Conservation (phyloP, 2,329 filamentous ascomycete species). For the Trichoderma sp. region DNA sequence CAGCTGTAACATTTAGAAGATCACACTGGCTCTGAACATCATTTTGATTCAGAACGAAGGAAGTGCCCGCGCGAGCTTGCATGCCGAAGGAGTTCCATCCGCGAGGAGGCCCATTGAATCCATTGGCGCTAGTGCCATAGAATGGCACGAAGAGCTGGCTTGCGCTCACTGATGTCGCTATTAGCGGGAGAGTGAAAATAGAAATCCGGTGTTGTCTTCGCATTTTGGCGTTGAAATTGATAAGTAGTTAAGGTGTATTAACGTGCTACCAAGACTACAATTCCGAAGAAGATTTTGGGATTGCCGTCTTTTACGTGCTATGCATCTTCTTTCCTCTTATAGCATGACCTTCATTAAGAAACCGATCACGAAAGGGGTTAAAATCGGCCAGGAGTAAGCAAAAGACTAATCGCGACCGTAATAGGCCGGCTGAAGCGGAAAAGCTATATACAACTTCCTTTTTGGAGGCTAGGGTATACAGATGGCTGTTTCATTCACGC, state of each 20-base stretch:
- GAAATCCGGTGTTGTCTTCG: not conserved
- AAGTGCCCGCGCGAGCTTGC: not conserved
- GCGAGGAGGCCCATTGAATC: conserved; percentile 4
- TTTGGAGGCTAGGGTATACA: not conserved
- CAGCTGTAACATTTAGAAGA: conserved; percentile 9
- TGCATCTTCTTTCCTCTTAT: not conserved
- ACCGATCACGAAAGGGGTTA: conserved; percentile 12
- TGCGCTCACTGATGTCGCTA: not conserved
- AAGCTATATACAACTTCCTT: conserved; percentile 7
- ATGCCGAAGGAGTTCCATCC: conserved; percentile 21
- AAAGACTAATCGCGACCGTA: not conserved
- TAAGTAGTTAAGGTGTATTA: not conserved
- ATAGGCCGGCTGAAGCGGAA: not conserved
- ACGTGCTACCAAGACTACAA: not conserved
- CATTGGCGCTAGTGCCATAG: conserved; percentile 17
- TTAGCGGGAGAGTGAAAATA: not conserved
- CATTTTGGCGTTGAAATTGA: not conserved
- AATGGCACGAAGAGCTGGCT: conserved; percentile 20
- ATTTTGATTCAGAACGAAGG: conserved; percentile 3
- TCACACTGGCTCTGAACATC: conserved; percentile 10
- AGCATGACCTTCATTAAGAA: not conserved
- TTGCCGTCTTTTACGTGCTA: not conserved
- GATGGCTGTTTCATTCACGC: not conserved
- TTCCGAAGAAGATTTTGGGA: not conserved
- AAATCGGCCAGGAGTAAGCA: conserved; percentile 1